Conservation (phyloP, 176 grass and related monocot genomes). For the Avena insularis region DNA sequence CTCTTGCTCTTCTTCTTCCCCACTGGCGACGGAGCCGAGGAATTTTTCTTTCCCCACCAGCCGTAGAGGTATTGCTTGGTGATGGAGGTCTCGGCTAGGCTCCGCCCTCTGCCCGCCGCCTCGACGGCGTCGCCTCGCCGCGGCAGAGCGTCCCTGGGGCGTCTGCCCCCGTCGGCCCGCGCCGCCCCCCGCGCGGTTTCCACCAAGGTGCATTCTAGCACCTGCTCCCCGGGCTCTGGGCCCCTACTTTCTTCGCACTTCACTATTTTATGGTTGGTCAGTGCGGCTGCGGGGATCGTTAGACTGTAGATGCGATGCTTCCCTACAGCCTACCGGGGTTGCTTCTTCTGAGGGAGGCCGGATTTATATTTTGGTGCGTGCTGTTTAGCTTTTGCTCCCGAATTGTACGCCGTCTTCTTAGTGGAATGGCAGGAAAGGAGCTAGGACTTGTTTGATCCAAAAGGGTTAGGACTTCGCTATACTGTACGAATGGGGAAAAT, state of each 20-base stretch:
- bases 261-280: background rate
- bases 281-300: background rate
- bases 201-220: conserved; percentile 43
- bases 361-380: background rate
- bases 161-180: background rate
- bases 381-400: background rate
- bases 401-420: no score
- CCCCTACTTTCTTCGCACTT: background rate
- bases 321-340: background rate
- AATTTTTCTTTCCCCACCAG: background rate
- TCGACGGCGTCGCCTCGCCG: background rate
- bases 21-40: conserved; percentile 25
- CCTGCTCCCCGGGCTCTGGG: background rate
- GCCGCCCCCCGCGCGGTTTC: conserved; percentile 39
- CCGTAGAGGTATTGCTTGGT: background rate
- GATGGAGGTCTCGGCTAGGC: conserved; percentile 46
- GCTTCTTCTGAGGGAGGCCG: background rate
- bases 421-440: background rate
- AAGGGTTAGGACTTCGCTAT: background rate
- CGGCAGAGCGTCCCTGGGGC: background rate
- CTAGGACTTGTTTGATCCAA: background rate
- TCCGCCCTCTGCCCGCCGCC: background rate
- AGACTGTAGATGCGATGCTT: background rate
- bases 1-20: background rate
- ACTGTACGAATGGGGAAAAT: background rate